Conservation (phyloP, 352 stramenopile species). For the Phytophthora foliorum region DNA sequence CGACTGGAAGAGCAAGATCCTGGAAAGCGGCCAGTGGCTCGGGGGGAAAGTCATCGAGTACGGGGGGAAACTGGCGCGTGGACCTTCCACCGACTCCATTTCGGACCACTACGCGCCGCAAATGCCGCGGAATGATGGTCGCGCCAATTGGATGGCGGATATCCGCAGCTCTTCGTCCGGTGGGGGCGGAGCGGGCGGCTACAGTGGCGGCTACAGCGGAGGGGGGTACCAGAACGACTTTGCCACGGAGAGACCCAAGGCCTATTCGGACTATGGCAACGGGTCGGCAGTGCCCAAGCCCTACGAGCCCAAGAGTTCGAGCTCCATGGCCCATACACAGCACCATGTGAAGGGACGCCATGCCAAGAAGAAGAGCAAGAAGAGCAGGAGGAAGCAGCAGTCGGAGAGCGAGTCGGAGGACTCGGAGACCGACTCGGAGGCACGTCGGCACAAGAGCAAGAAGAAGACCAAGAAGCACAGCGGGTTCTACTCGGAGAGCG, state of each 20-base stretch:
- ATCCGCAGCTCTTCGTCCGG: conserved; percentile 66
- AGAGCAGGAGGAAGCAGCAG: conserved; percentile 46
- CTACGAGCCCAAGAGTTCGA: conserved; percentile 28
- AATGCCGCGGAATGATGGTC: conserved; percentile 72
- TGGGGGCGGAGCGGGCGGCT: conserved; percentile 16
- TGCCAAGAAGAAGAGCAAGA: conserved; percentile 57
- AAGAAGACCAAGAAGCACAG: conserved; percentile 39
- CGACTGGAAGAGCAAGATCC: conserved; percentile 79
- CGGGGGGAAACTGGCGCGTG: conserved; percentile 62
- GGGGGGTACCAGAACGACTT: conserved; percentile 79
- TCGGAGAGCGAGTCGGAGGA: conserved; percentile 35
- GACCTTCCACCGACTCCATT: conserved; percentile 53
- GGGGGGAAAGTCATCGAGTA: conserved; percentile 81
- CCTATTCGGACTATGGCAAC: conserved; percentile 55
- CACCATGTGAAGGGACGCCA: conserved; percentile 38
- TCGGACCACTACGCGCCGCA: conserved; percentile 52
- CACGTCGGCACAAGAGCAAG: conserved; percentile 36
- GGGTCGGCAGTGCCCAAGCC: conserved; percentile 10
- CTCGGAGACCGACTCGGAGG: conserved; percentile 46
- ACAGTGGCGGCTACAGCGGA: conserved; percentile 36
- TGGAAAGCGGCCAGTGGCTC: conserved; percentile 77
- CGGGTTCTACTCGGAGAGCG: conserved; percentile 49
- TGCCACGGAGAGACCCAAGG: conserved; percentile 63
- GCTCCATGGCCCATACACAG: conserved; percentile 7
- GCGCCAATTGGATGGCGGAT: conserved; percentile 82